A percentile compares a stretch with the other conserved stretches of the same genome.
phyloP scores from a whole-genome alignment of 139 green algal genomes.

The Spirogloea muscicola region DNA sequence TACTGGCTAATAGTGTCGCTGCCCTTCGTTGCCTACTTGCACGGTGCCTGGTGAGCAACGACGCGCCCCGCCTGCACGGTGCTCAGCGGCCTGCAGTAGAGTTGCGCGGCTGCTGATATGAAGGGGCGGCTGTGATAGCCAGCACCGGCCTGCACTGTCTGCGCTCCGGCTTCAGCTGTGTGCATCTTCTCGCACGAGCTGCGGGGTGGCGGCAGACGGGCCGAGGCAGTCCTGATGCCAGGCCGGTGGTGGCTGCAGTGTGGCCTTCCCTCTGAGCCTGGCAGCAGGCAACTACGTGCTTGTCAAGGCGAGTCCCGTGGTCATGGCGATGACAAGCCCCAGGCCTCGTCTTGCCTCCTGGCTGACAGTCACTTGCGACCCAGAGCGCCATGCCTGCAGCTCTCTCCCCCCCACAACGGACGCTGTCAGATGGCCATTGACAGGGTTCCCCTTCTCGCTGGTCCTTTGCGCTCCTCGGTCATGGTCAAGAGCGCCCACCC shows the following conservation, averaged over 20 bases:
- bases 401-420: too few relatives aligned
- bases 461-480: too few relatives aligned
- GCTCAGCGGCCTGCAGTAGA: not conserved
- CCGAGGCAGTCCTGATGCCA: too few relatives aligned
- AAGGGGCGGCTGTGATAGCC: too few relatives aligned
- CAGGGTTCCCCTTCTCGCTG: too few relatives aligned
- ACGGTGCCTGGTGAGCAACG: slow-evolving; percentile 28
- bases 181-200: too few relatives aligned
- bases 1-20: slow-evolving; percentile 34
- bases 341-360: not conserved
- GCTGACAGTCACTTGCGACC: not conserved
- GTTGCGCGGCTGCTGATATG: not conserved
- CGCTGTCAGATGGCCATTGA: too few relatives aligned
- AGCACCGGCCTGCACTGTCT: too few relatives aligned
- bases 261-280: slow-evolving; percentile 23
- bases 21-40: slow-evolving; percentile 28
- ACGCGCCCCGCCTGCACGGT: not conserved
- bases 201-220: too few relatives aligned
- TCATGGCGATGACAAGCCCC: not conserved
- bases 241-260: not conserved
- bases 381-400: too few relatives aligned
- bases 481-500: too few relatives aligned
- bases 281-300: slow-evolving; percentile 26
- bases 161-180: too few relatives aligned
- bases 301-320: slow-evolving; percentile 22